Conservation (phyloP, 1,139 yeast genomes). For the Yamadazyma spencermartinsiae region DNA sequence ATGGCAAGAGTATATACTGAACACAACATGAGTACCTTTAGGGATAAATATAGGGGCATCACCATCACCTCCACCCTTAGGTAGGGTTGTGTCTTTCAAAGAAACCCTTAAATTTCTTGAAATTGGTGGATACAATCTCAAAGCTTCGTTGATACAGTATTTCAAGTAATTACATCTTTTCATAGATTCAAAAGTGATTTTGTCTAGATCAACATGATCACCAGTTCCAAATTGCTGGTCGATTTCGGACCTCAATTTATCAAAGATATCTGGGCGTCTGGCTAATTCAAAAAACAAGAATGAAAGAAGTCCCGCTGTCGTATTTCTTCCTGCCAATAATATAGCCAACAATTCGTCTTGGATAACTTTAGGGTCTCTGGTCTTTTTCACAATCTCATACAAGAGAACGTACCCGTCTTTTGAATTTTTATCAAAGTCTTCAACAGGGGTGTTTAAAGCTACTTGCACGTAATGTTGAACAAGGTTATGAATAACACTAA, state of each 20-base stretch:
- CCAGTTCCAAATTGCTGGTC: constrained; percentile 26
- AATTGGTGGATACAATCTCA: constrained; percentile 55
- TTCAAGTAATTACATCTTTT: constrained; percentile 51
- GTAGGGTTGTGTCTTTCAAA: constrained; percentile 28
- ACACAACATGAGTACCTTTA: constrained; percentile 42
- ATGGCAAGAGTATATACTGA: constrained; percentile 43
- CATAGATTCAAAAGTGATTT: constrained; percentile 45
- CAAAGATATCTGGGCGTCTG: constrained; percentile 37
- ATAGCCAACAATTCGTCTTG: constrained; percentile 51
- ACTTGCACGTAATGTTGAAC: constrained; percentile 22
- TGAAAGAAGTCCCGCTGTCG: constrained; percentile 51
- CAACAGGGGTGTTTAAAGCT: constrained; percentile 24
- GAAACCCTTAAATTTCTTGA: constrained; percentile 51
- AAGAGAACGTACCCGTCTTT: constrained; percentile 45
- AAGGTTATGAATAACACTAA: constrained; percentile 19
- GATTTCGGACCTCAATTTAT: constrained; percentile 35
- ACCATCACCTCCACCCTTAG: constrained; percentile 50
- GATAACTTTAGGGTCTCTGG: constrained; percentile 44
- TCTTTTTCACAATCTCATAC: constrained; percentile 46
- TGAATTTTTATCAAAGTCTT: constrained; percentile 26
- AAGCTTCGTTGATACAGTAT: constrained; percentile 48
- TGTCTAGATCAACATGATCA: constrained; percentile 14
- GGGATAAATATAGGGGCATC: constrained; percentile 41
- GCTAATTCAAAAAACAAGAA: constrained; percentile 44
- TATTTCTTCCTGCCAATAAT: constrained; percentile 53